phyloP scores from a whole-genome alignment of 495 filamentous ascomycete species.

The Tetracladium marchalianum region DNA sequence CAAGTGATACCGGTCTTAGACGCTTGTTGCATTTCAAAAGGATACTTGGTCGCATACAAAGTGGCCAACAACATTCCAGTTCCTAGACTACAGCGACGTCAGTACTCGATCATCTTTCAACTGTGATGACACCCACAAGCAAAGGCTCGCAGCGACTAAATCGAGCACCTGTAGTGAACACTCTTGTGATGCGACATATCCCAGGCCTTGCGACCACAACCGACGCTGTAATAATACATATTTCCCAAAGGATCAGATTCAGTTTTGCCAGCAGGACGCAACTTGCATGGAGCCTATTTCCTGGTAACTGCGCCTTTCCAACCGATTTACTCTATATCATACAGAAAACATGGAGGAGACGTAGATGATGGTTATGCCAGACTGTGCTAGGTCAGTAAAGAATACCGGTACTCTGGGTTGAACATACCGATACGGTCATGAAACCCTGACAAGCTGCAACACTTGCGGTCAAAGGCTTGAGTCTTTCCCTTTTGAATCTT shows the following conservation, averaged over 20 bases:
- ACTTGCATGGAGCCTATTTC: slow-evolving; percentile 4
- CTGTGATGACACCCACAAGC: slow-evolving; percentile 4
- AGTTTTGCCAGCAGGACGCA: slow-evolving; percentile 12
- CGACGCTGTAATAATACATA: slow-evolving; percentile 3
- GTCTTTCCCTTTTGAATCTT: too few relatives aligned
- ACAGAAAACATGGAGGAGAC: slow-evolving; percentile 6
- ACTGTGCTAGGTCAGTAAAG: slow-evolving; percentile 1
- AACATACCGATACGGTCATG: too few relatives aligned
- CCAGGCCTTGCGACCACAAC: slow-evolving; percentile 5
- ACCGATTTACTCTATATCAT: slow-evolving; percentile 5
- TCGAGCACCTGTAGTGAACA: slow-evolving; percentile 8
- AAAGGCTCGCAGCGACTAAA: slow-evolving; percentile 6
- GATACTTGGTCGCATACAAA: slow-evolving; percentile 11
- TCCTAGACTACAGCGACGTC: not conserved
- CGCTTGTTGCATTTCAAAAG: slow-evolving; percentile 8
- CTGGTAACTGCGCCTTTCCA: slow-evolving; percentile 6
- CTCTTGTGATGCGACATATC: not conserved
- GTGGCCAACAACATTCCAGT: slow-evolving; percentile 9
- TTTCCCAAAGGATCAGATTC: slow-evolving; percentile 7
- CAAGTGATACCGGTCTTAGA: slow-evolving; percentile 2
- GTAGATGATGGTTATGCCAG: slow-evolving; percentile 10
- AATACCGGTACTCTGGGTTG: too few relatives aligned
- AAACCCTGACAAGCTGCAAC: too few relatives aligned
- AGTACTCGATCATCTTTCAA: too few relatives aligned
- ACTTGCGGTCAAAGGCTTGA: too few relatives aligned